Conservation (phyloP, 805 yeast species). For the Starmerella bacillaris region DNA sequence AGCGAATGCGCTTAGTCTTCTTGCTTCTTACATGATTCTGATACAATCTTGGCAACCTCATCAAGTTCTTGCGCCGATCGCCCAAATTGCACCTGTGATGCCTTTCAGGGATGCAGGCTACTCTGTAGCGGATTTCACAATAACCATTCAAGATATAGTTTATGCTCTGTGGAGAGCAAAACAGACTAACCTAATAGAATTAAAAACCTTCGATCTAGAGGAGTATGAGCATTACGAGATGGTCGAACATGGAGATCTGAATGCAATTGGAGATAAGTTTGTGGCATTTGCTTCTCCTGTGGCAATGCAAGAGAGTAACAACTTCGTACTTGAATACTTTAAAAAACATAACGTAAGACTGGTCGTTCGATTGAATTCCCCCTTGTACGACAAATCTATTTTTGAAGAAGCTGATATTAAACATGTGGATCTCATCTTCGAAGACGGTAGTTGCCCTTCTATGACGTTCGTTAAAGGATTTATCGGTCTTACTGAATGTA, state of each 20-base stretch:
- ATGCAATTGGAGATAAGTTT: slow-evolving; percentile 77
- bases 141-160: slow-evolving; percentile 84
- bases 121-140: slow-evolving; percentile 82
- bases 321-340: slow-evolving; percentile 64
- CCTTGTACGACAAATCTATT: slow-evolving; percentile 67
- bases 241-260: slow-evolving; percentile 94
- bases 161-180: slow-evolving; percentile 97
- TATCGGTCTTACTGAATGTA: slow-evolving; percentile 85
- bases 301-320: slow-evolving; percentile 17
- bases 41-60: slow-evolving; percentile 98
- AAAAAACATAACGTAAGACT: slow-evolving; percentile 54
- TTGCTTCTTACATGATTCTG: slow-evolving; percentile 84
- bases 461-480: slow-evolving; percentile 83
- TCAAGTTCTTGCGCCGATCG: slow-evolving; percentile 83
- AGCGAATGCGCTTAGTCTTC: slow-evolving; percentile 83
- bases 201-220: slow-evolving; percentile 69
- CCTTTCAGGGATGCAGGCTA: slow-evolving; percentile 96
- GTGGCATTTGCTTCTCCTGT: slow-evolving; percentile 97
- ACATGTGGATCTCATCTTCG: slow-evolving; percentile 90
- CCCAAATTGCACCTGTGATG: slow-evolving; percentile 80
- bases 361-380: slow-evolving; percentile 85
- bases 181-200: slow-evolving; percentile 72
- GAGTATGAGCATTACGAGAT: slow-evolving; percentile 88
- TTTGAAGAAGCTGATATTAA: slow-evolving; percentile 69
- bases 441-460: slow-evolving; percentile 96